phyloP scores from a whole-genome alignment of 805 yeast genomes.

The Lipomyces japonicus region DNA sequence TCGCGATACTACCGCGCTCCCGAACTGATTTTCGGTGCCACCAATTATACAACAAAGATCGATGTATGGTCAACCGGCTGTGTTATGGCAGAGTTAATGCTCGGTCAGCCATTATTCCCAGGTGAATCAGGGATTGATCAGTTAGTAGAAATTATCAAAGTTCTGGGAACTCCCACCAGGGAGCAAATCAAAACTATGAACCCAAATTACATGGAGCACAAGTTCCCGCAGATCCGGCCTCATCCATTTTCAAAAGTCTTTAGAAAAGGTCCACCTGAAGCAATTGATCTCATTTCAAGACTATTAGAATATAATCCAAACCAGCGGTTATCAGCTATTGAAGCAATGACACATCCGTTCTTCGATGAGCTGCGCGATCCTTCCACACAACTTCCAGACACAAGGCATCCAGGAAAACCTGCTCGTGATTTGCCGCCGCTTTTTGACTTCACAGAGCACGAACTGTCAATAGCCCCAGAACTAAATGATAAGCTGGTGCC shows the following conservation, averaged over 20 bases:
- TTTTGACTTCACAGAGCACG: slow-evolving; percentile 69
- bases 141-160: slow-evolving; percentile 91
- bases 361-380: slow-evolving; percentile 77
- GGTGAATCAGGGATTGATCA: slow-evolving; percentile 98
- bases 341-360: slow-evolving; percentile 82
- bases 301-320: slow-evolving; percentile 90
- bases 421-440: slow-evolving; percentile 70
- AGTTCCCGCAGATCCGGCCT: slow-evolving; percentile 65
- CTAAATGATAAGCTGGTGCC: slow-evolving; percentile 42
- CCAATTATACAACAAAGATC: slow-evolving; percentile 92
- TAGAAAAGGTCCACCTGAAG: slow-evolving; percentile 76
- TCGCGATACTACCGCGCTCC: slow-evolving; percentile 97
- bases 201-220: slow-evolving; percentile 95
- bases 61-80: slow-evolving; percentile 98
- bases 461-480: slow-evolving; percentile 45
- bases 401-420: slow-evolving; percentile 60
- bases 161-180: slow-evolving; percentile 89
- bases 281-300: slow-evolving; percentile 75
- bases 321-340: slow-evolving; percentile 70
- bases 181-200: slow-evolving; percentile 93
- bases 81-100: slow-evolving; percentile 92
- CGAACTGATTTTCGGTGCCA: slow-evolving; percentile 94
- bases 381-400: slow-evolving; percentile 42
- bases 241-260: slow-evolving; percentile 61
- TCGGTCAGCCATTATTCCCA: slow-evolving; percentile 96